A percentile compares a stretch with the other conserved stretches of the same genome.
These are phyloP conservation scores for Ceratocystis albifundus DNA, from an alignment of 2,329 filamentous ascomycete genomes.

Conservation along the genomic window DNA sequence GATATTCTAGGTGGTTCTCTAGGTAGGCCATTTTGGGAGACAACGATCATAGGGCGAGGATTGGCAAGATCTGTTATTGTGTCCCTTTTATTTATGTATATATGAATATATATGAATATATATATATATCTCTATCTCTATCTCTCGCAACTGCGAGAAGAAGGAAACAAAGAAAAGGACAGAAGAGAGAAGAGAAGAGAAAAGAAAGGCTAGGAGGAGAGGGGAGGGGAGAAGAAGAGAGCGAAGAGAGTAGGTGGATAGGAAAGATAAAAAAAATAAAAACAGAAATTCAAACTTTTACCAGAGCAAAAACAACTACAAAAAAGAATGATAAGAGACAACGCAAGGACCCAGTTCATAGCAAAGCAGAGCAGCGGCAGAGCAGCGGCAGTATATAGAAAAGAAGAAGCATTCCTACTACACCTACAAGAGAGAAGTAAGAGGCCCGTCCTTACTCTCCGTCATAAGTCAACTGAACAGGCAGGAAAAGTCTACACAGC, in stretches of 20 bases:
- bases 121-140: no score
- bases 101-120: no score
- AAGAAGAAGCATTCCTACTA: background rate
- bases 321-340: background rate
- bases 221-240: slow-evolving; percentile 2
- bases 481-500: background rate
- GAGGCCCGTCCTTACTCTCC: no score
- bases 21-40: background rate
- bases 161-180: background rate
- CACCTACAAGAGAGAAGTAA: background rate
- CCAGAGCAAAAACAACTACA: background rate
- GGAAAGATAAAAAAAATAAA: background rate
- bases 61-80: no score
- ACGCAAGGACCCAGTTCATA: background rate
- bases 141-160: no score
- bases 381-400: slow-evolving; percentile 11
- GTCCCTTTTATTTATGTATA: no score
- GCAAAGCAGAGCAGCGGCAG: slow-evolving; percentile 4
- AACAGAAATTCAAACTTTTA: background rate
- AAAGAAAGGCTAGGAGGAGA: slow-evolving; percentile 1
- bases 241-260: background rate
- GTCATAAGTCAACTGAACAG: background rate
- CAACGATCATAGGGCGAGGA: background rate
- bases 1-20: slow-evolving; percentile 7
- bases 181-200: background rate